Percentiles rank a stretch among this genome's conserved stretches.
phyloP scores from a whole-genome alignment of 305 asterid species.

The Solanum aculeatissimum region DNA sequence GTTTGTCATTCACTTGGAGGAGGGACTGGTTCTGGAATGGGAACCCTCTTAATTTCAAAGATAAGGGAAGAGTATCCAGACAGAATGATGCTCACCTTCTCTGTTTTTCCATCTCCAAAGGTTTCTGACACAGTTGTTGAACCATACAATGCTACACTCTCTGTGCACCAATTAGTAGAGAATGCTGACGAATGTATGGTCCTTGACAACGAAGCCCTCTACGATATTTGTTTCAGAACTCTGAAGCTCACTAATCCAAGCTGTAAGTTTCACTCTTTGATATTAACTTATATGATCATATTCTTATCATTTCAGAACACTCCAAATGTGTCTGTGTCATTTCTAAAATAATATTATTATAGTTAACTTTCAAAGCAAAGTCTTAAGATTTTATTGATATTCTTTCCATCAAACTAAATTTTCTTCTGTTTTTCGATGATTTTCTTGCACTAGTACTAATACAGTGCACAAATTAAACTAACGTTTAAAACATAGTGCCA shows the following conservation, averaged over 20 bases:
- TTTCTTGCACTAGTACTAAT: background rate
- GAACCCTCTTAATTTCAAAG: conserved; percentile 7
- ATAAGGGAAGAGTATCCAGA: conserved; percentile 9
- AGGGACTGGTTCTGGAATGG: conserved; percentile 10
- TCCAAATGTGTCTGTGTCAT: background rate
- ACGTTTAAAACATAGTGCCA: background rate
- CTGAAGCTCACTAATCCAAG: conserved; percentile 5
- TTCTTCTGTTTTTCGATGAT: background rate
- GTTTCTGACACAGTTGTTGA: conserved; percentile 8
- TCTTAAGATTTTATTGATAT: background rate
- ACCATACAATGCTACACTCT: conserved; percentile 9
- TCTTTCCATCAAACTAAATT: background rate
- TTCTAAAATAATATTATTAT: background rate
- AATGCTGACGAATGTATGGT: conserved; percentile 8
- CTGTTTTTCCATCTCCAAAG: conserved; percentile 9
- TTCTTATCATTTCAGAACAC: background rate
- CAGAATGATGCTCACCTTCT: conserved; percentile 10
- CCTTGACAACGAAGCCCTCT: conserved; percentile 6
- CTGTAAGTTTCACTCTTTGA: background rate
- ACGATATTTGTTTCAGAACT: conserved; percentile 6
- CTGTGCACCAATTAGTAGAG: conserved; percentile 5
- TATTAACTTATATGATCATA: background rate
- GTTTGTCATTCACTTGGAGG: conserved; percentile 9
- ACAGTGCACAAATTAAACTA: background rate
- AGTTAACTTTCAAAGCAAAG: background rate